Base-by-base conservation (phyloP, 2,329 filamentous ascomycete genomes). In the Alternaria consortialis region DNA sequence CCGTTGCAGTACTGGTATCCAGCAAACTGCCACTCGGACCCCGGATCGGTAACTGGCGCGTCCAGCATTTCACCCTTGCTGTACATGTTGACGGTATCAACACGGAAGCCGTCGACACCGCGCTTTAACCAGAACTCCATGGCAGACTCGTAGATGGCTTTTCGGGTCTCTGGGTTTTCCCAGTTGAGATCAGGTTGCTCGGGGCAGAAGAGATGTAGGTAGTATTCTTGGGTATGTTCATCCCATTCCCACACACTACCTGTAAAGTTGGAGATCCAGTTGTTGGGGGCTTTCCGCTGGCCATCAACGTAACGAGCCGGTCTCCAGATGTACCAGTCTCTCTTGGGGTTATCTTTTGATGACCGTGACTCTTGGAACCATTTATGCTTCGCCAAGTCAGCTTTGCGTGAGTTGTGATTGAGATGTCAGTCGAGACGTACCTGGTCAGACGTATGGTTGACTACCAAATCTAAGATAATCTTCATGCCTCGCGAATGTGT, bases 171-270 rank as follows among this genome's bases (percentile, higher is more conserved):
- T 0, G 84, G 83, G 58, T 90, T 91, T 72, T 94, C 90, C 91
- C 91, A 95, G 79, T 95, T 95, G n/a, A 95, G 83, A 69, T 95
- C 92, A 0, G 92, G 92, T 74, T 94, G 92, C 65, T 91, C 87
- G 5, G 85, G 85, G 7, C 89, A 88, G 75, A 92, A 96, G 11
- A 95, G 83, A 63, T 91, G 88, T 0, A 94, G 85, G 70, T 92
- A 94, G 76, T 92, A 94, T 77, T 94, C 48, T 84, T 74, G 83
- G 0, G 90, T 92, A n/a, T 79, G 74, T 66, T 91, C 87, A 69
- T 93, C 91, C 81, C 87, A 94, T 60, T 88, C 82, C 91, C 90
- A 92, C 0, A 85, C 83, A 60, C 82, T 87, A 54, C 85, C 85
- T n/a, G 76, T 77, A 88, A 91, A 79, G 83, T 87, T 80, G 78